Evolutionary conservation across 2,329 filamentous ascomycete species (phyloP), one percentile per base, ranked within the genome.

Genomic region (Neocatenulostroma microsporum): DNA sequence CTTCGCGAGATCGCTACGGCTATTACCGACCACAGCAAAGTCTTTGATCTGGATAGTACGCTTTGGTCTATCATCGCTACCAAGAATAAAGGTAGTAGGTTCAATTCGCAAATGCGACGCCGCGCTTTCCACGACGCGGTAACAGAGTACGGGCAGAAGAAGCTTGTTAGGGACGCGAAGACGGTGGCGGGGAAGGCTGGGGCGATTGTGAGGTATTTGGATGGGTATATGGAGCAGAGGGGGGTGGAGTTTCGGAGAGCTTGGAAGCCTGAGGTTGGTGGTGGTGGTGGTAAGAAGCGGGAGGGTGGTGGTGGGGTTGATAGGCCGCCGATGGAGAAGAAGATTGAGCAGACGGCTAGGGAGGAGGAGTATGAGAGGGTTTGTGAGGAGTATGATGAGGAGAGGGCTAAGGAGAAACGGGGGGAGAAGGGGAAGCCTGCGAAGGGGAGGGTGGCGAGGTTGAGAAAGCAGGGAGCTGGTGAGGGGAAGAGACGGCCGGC

Each of bases 1-100:
- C 46, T 67, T 53, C 59, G 10, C 49, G 64, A 38, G 49, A 51
- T 64, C 15, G 40, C 49, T 34, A 41, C 41, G 3, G 48, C 51
- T 6, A 43, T 47, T 31, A 39, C 34, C 23, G 48, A 54, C 14
- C 45, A 44, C 11, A 39, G 39, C 10, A 51, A 45, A 29, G 30
- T 45, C 8, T 56, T 39, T 13, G 38, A 42, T 8, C 47, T 58
- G 20, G 57, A 61, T n/a, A 53, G 53, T n/a, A 56, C 62, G 6
- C 39, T 57, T 11, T 65, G 62, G 61, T 51, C 53, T 14, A 45
- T 51, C 12, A 49, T 60, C 7, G 40, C 50, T 7, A 34, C 42
- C 36, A 55, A 40, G 34, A 49, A 48, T 33, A 37, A 42, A 33
- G 47, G 30, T 27, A 60, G 42, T 38, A 42, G 47, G 4, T 58